Percentiles rank a stretch among this genome's conserved stretches.
Evolutionary conservation across 1,139 yeast genomes (phyloP).

Genomic region (Yamadazyma atmosphaerica): DNA sequence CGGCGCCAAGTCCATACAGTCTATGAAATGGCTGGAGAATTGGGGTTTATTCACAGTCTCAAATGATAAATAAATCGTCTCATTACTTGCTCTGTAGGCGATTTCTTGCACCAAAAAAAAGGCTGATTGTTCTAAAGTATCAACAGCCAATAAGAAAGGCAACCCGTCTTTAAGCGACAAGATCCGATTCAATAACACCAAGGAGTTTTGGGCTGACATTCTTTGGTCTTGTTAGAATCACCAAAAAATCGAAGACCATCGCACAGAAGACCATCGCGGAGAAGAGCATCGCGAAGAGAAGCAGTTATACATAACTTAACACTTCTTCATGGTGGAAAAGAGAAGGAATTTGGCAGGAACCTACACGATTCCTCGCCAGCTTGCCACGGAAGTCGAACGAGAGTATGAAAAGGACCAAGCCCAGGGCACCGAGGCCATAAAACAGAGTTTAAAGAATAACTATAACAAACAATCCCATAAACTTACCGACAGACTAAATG

Average conservation of each 20-base stretch:
- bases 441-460: conserved; percentile 20
- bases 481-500: conserved; percentile 9
- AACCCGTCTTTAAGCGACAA: conserved; percentile 68
- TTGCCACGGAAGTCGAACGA: conserved; percentile 25
- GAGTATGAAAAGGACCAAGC: conserved; percentile 27
- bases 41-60: conserved; percentile 58
- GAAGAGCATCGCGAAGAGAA: too few species aligned
- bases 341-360: conserved; percentile 26
- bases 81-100: conserved; percentile 27
- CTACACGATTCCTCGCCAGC: conserved; percentile 32
- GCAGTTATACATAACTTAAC: too few species aligned
- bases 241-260: conserved; percentile 4
- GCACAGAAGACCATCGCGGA: too few species aligned
- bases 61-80: conserved; percentile 52
- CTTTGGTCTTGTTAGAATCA: neutral
- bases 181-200: conserved; percentile 60
- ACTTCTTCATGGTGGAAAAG: conserved; percentile 1
- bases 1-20: conserved; percentile 34
- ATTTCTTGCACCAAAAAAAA: conserved; percentile 57
- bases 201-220: conserved; percentile 53
- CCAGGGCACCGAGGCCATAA: conserved; percentile 18
- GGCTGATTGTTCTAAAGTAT: conserved; percentile 71
- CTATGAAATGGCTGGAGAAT: conserved; percentile 51
- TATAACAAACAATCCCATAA: conserved; percentile 12
- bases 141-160: conserved; percentile 69